Evolutionary conservation across 2,329 filamentous ascomycete genomes (phyloP), one percentile per base, ranked within the genome.

Genomic region (Aspergillus neotritici): DNA sequence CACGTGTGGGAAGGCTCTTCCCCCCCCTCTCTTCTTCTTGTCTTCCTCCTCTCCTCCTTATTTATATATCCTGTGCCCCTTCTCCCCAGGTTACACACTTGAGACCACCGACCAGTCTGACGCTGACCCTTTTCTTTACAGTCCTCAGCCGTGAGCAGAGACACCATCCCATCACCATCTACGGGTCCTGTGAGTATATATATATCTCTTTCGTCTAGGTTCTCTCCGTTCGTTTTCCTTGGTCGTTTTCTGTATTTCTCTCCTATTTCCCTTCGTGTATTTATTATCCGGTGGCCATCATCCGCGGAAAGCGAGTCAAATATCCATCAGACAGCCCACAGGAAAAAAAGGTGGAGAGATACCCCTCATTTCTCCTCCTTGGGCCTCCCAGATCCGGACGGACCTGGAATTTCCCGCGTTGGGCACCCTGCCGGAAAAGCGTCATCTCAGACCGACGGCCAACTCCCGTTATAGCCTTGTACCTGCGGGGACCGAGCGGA

Each of bases 201-300:
- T 25, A 25, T 21, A 21, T 25, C 7, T 25, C 21, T 25, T 25
- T 25, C 21, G 9, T 9, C 7, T 25, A 25, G 6, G 6, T 25
- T 25, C 21, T 3, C 21, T 9, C 21, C 2, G 17, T 25, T 9
- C 4, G 21, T 21, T 25, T 25, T 25, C 2, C 21, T 25, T 25
- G 21, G 7, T 25, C 9, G 21, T 3, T 8, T 25, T 25, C 21
- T 25, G 37, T 36, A 42, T 48, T 39, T 47, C 37, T 47, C 31
- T 39, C 43, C 25, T 41, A 31, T 35, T 41, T 34, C 41, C 33
- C 44, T 51, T 34, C 37, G n/a, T 46, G 31, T 34, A 25, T 21
- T 34, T 38, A 15, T 41, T 37, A 17, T 28, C 37, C 39, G 6
- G 14, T 11, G 13, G 40, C 14, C 28, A 2, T 12, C 12, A 25